A percentile compares a stretch with the other conserved stretches of the same genome.
Evolutionary conservation across 1,284 basidiomycete genomes (phyloP).

Genomic region (Rhizoctonia solani): DNA sequence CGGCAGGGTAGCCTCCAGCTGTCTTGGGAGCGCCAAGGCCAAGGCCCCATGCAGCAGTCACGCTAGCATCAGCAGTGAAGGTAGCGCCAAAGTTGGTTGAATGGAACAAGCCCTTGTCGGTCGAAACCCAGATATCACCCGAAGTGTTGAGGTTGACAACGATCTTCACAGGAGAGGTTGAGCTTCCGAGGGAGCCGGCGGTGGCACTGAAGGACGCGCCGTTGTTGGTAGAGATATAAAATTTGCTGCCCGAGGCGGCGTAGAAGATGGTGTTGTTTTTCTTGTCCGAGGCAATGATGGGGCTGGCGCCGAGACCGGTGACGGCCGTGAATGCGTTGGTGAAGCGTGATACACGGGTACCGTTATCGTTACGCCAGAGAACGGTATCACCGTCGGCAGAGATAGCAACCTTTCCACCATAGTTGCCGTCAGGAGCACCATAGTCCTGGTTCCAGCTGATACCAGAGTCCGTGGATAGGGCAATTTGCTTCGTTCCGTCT

Average conservation of each 20-base stretch:
- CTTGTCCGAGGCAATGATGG: constrained; percentile 65
- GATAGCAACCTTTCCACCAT: constrained; percentile 60
- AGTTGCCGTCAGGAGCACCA: constrained; percentile 53
- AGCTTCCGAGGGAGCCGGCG: constrained; percentile 53
- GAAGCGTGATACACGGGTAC: constrained; percentile 58
- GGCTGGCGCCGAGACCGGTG: constrained; percentile 54
- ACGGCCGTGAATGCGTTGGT: constrained; percentile 56
- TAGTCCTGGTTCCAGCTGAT: constrained; percentile 58
- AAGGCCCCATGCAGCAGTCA: constrained; percentile 60
- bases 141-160: constrained; percentile 57
- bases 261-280: constrained; percentile 61
- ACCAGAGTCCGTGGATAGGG: constrained; percentile 59
- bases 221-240: constrained; percentile 61
- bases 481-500: constrained; percentile 55
- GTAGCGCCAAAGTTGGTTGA: constrained; percentile 58
- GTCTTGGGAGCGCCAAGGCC: constrained; percentile 59
- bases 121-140: constrained; percentile 64
- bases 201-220: constrained; percentile 55
- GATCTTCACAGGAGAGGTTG: constrained; percentile 56
- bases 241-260: constrained; percentile 56
- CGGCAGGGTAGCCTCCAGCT: constrained; percentile 57
- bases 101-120: constrained; percentile 64
- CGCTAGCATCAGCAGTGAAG: constrained; percentile 55
- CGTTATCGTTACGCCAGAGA: constrained; percentile 58
- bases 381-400: constrained; percentile 62